Base-by-base conservation (phyloP, 2,329 filamentous ascomycete genomes). In the Epichloe brachyelytri region DNA sequence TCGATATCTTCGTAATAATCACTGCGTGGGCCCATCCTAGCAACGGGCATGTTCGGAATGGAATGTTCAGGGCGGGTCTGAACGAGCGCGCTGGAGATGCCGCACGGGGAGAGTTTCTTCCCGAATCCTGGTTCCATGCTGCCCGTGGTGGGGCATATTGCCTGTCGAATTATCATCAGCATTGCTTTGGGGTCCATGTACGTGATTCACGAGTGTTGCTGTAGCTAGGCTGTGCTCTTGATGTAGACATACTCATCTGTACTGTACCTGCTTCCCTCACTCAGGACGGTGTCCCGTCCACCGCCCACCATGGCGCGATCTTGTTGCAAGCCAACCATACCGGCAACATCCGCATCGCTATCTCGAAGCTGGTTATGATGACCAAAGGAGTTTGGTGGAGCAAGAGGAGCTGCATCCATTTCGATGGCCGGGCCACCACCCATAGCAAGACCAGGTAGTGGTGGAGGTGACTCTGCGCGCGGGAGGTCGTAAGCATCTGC, bases 1-100 rank as follows among this genome's bases (percentile, higher is more conserved):
- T 95, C 89, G 12, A 95, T 81, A 64, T 97, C 91, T 73, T 97
- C 93, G 63, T 94, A 95, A 68, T 97, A 97, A 55, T 77, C 69
- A 59, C 61, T 70, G 46, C 56, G 65, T 54, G 58, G 55, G 19
- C 58, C 63, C 7, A 58, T 58, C 48, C 61, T 63, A 40, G 60
- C 59, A 15, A 67, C 59, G 15, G 67, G 64, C 34, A 68, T 66
- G 40, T 62, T 64, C 43, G 63, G 65, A 44, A 57, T 63, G 41
- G 67, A 60, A 34, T 68, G 59, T 53, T 74, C 70, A 51, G 67
- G 38, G 62, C 56, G 19, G 49, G 53, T n/a, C 48, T 61, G 48
- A 64, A 61, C 41, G 60, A 54, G 46, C 67, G 70, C 34, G 74
- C 63, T 17, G 74, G 73, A 10, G 75, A 74, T n/a, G 70, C 70